Evolutionary conservation across 257 asterid species (phyloP).

Genomic region (Fraxinus quadrangulata): DNA sequence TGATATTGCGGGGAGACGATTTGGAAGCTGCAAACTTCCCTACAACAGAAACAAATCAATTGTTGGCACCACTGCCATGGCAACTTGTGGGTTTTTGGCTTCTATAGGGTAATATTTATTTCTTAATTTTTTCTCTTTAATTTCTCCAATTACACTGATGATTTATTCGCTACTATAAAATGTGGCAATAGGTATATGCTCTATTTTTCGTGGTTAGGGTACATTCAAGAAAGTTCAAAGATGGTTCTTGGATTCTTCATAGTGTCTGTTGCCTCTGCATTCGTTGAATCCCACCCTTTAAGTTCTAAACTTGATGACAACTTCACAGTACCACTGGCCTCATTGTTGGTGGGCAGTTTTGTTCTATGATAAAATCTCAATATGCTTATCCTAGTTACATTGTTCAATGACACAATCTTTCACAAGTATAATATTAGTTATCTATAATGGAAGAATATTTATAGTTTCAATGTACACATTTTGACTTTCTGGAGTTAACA

Average conservation of each 20-base stretch:
- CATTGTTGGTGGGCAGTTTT: constrained; percentile 40
- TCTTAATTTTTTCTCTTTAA: background rate
- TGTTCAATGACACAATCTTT: background rate
- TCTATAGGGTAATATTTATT: constrained; percentile 46
- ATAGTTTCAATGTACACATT: too few relatives aligned
- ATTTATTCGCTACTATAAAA: constrained; percentile 8
- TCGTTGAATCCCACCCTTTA: constrained; percentile 60
- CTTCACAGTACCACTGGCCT: constrained; percentile 56
- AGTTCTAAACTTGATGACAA: constrained; percentile 55
- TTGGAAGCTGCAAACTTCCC: constrained; percentile 53
- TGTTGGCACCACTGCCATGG: constrained; percentile 56
- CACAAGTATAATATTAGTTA: too few relatives aligned
- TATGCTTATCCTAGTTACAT: background rate
- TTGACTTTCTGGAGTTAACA: too few relatives aligned
- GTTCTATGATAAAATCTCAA: constrained; percentile 25
- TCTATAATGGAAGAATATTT: too few relatives aligned
- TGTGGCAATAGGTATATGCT: constrained; percentile 46
- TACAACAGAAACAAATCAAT: constrained; percentile 54
- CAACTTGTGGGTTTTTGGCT: constrained; percentile 46
- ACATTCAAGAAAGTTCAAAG: constrained; percentile 37
- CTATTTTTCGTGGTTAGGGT: constrained; percentile 54
- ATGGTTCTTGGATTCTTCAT: constrained; percentile 44
- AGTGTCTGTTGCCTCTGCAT: constrained; percentile 46
- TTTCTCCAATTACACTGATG: background rate
- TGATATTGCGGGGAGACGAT: constrained; percentile 57